Evolutionary conservation across 352 stramenopile genomes (phyloP), one percentile per base, ranked within the genome.

Genomic region (Lagenidium sp.): DNA sequence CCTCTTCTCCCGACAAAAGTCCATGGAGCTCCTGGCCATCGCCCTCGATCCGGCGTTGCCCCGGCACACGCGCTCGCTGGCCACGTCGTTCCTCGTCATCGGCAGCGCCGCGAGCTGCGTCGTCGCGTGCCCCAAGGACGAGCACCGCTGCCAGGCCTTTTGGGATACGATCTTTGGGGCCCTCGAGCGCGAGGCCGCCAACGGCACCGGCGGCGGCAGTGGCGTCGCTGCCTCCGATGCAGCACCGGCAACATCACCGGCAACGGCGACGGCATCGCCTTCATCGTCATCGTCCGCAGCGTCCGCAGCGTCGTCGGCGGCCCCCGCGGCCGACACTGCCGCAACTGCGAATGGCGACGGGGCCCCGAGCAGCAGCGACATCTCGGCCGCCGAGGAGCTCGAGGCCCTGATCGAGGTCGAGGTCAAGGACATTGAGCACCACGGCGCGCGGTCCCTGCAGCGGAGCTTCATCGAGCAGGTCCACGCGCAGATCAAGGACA

Each of bases 31-130:
- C 36, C 71, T 91, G 37, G 57, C 57, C 36, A 47, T 86, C 36
- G 71, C 78, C 43, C 53, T 91, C 21, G 64, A 91, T 41, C 49
- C 62, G 28, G 60, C 60, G 4, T 52, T 63, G 23, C 48, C 64
- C n/a, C 49, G 63, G 23, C 78, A 91, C 63, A 88, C 78, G 28
- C 72, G 78, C 28, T 52, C 65, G 26, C 67, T 91, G 26, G 73
- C 78, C 7, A 79, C 78, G 36, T 71, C 81, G 36, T 91, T 91
- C 57, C 70, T 91, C 35, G 72, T 91, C 35, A 55, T 85, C 31
- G 78, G 78, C 23, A 57, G 60, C 35, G 72, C 78, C 11, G 60
- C 67, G 23, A 87, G 68, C 55, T 71, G 62, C 32, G 60, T 84
- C 19, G 54, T 69, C 15, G 47, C 60, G 18, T 88, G 75, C 35